A percentile compares a stretch with the other conserved stretches of the same genome.
Conservation (phyloP, 305 asterid species). For the Caryopteris hybrid region DNA sequence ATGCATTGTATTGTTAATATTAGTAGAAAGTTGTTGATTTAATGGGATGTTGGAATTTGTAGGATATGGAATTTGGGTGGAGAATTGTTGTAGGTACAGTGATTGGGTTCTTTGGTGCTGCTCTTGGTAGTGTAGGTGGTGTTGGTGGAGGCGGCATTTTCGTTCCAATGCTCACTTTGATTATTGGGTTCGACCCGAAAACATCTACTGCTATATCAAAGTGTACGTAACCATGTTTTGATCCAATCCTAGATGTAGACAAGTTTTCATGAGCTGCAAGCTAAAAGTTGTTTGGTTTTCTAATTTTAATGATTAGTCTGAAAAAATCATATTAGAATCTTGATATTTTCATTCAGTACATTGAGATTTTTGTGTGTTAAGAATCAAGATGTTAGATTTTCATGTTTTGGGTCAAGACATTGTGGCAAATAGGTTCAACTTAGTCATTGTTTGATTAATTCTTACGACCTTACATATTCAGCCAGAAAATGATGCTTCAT, state of each 20-base stretch:
- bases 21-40: background rate
- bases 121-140: slow-evolving; percentile 71
- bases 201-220: slow-evolving; percentile 66
- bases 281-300: too few relatives aligned
- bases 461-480: background rate
- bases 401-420: background rate
- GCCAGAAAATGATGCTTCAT: background rate
- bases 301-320: background rate
- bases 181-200: slow-evolving; percentile 60
- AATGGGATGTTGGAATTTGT: slow-evolving; percentile 13
- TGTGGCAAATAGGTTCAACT: background rate
- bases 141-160: slow-evolving; percentile 75
- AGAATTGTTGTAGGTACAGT: slow-evolving; percentile 42
- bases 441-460: background rate
- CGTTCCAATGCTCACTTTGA: slow-evolving; percentile 60
- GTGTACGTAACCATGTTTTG: slow-evolving; percentile 26
- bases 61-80: slow-evolving; percentile 68
- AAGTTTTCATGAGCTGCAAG: background rate
- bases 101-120: slow-evolving; percentile 73
- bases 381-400: background rate
- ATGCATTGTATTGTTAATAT: background rate
- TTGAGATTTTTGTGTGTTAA: background rate
- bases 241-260: background rate
- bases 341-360: background rate
- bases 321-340: background rate